phyloP scores from a whole-genome alignment of 2,329 filamentous ascomycete genomes.

The Parastagonospora avenae region DNA sequence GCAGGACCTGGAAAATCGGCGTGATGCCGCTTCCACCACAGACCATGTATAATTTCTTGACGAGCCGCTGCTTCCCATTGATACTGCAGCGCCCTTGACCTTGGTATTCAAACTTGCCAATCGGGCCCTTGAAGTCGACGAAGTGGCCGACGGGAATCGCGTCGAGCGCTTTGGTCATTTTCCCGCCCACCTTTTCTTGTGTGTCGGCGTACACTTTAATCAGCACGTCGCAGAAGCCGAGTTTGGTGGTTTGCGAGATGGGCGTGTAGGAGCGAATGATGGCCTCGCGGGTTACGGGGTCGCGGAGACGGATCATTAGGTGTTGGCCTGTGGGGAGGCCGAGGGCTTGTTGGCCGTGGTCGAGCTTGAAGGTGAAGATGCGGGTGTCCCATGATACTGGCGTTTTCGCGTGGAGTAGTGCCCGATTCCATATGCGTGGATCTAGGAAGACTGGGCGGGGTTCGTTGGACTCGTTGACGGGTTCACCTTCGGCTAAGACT shows the following conservation, averaged over 20 bases:
- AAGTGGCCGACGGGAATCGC: constrained; percentile 71
- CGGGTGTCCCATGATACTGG: constrained; percentile 76
- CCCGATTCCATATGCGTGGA: constrained; percentile 73
- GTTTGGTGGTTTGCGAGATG: constrained; percentile 66
- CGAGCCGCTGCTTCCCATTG: constrained; percentile 59
- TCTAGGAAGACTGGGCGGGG: constrained; percentile 71
- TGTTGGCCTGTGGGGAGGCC: constrained; percentile 87
- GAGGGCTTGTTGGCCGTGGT: constrained; percentile 70
- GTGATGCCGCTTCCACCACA: constrained; percentile 90
- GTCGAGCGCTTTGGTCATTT: constrained; percentile 83
- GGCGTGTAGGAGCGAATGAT: constrained; percentile 90
- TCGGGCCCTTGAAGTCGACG: constrained; percentile 86
- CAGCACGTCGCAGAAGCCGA: constrained; percentile 73
- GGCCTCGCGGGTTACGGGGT: constrained; percentile 70
- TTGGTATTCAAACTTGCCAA: constrained; percentile 82
- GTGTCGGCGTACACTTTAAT: constrained; percentile 80
- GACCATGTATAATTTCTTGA: constrained; percentile 81
- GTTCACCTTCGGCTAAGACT: constrained; percentile 57
- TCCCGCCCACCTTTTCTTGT: constrained; percentile 65
- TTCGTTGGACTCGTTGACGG: constrained; percentile 49
- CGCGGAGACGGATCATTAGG: constrained; percentile 79
- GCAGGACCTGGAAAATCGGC: constrained; percentile 84
- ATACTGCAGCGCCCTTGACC: constrained; percentile 69
- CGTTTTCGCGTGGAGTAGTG: constrained; percentile 70
- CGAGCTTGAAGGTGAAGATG: constrained; percentile 80